Conservation (phyloP, 345 rosid genomes). For the Eutrema japonicum region DNA sequence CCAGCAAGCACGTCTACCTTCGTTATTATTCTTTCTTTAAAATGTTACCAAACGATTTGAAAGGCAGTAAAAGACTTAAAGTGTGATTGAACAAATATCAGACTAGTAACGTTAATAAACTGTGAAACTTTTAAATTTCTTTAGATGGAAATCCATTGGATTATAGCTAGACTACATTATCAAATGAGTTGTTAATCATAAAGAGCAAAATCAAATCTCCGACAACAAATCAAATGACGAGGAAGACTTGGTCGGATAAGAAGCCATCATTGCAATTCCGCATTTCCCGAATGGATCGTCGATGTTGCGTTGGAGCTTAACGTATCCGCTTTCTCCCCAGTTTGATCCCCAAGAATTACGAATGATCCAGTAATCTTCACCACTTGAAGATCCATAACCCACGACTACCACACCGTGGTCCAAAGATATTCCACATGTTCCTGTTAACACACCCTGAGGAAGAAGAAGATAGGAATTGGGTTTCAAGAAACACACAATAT, state of each 20-base stretch:
- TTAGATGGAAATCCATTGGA: too few species aligned
- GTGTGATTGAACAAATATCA: too few species aligned
- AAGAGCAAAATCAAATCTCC: neutral
- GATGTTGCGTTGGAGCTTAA: slow-evolving; percentile 40
- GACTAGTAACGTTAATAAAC: too few species aligned
- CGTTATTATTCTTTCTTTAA: too few species aligned
- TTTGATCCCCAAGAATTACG: slow-evolving; percentile 48
- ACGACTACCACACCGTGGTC: slow-evolving; percentile 12
- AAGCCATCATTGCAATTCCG: slow-evolving; percentile 39
- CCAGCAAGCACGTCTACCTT: too few species aligned
- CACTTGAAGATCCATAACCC: slow-evolving; percentile 3
- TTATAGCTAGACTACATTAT: too few species aligned
- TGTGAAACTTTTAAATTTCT: too few species aligned
- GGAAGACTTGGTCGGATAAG: slow-evolving; percentile 38
- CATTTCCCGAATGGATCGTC: slow-evolving; percentile 27
- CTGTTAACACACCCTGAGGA: slow-evolving; percentile 41
- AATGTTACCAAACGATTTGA: too few species aligned
- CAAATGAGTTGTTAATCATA: neutral
- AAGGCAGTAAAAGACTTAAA: too few species aligned
- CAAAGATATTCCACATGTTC: slow-evolving; percentile 19
- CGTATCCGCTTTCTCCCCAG: slow-evolving; percentile 42
- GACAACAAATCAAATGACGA: neutral
- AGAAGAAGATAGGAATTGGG: neutral
- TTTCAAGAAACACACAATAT: neutral
- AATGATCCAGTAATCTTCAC: slow-evolving; percentile 17